phyloP scores from a whole-genome alignment of 1,139 yeast species.

The Hyphopichia burtonii region DNA sequence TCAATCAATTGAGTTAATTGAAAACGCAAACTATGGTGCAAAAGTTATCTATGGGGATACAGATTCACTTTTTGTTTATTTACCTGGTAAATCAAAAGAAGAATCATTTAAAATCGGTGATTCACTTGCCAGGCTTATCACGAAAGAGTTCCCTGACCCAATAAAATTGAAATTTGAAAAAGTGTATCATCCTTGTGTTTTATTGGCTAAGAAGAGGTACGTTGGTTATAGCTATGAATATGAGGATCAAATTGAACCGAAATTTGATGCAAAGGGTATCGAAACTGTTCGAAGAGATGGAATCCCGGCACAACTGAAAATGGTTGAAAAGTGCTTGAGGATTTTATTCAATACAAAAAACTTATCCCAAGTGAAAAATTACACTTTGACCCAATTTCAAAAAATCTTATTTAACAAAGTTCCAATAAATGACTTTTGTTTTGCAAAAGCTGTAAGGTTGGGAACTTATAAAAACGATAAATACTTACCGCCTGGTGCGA shows the following conservation, averaged over 20 bases:
- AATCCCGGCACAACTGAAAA: constrained; percentile 85
- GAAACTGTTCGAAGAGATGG: constrained; percentile 95
- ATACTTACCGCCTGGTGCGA: constrained; percentile 88
- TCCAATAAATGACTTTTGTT: constrained; percentile 79
- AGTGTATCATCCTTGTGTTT: constrained; percentile 82
- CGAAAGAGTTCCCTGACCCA: constrained; percentile 77
- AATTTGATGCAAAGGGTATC: constrained; percentile 93
- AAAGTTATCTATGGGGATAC: constrained; percentile 97
- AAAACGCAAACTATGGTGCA: constrained; percentile 72
- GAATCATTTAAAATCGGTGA: constrained; percentile 80
- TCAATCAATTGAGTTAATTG: constrained; percentile 68
- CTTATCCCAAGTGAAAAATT: constrained; percentile 65
- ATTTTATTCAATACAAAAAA: constrained; percentile 72
- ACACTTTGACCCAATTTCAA: constrained; percentile 61
- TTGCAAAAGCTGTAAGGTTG: constrained; percentile 83
- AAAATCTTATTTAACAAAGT: constrained; percentile 63
- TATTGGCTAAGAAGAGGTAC: constrained; percentile 84
- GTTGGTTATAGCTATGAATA: constrained; percentile 78
- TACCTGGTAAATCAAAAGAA: constrained; percentile 74
- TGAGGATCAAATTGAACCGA: constrained; percentile 53
- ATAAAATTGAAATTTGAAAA: constrained; percentile 84
- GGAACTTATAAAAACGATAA: constrained; percentile 77
- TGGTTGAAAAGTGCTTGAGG: constrained; percentile 68
- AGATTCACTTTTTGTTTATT: constrained; percentile 84
- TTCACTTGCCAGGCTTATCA: constrained; percentile 62